Evolutionary conservation across 116 monocot genomes (phyloP).

Genomic region (Posidonia oceanica): DNA sequence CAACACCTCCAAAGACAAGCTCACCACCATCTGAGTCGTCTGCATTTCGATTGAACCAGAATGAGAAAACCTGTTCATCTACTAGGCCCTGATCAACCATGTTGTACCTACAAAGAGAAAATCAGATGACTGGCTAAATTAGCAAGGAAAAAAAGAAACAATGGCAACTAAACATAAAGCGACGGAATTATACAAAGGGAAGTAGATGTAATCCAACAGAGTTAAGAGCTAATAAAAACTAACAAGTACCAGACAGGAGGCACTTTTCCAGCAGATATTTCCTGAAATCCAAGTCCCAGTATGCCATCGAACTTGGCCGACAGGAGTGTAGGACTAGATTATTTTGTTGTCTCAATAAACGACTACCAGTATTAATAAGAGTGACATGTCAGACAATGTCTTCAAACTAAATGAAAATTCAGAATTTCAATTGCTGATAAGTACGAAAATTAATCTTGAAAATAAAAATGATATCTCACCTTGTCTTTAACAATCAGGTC

Average conservation of each 20-base stretch:
- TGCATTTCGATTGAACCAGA: constrained; percentile 68
- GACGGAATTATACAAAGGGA: too few species aligned
- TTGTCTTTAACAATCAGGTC: constrained; percentile 62
- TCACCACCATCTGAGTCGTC: constrained; percentile 50
- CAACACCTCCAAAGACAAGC: constrained; percentile 75
- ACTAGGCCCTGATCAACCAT: constrained; percentile 60
- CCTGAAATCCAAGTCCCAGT: constrained; percentile 58
- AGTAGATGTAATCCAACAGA: neutral
- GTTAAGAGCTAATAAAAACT: neutral
- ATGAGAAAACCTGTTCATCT: constrained; percentile 58
- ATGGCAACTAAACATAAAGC: neutral
- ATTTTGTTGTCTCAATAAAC: constrained; percentile 76
- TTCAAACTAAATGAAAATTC: neutral
- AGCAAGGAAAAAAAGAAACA: neutral
- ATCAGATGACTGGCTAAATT: neutral
- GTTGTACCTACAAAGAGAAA: constrained; percentile 34
- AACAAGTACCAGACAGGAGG: constrained; percentile 59
- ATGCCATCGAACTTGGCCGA: constrained; percentile 72
- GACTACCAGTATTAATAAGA: constrained; percentile 25
- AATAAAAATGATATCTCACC: constrained; percentile 15
- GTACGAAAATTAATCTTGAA: neutral
- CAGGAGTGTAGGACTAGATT: constrained; percentile 43
- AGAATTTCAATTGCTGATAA: neutral
- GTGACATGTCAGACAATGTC: neutral
- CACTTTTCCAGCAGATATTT: constrained; percentile 52